Conservation (phyloP, 768 basidiomycete genomes). For the Asterophora lycoperdoides region DNA sequence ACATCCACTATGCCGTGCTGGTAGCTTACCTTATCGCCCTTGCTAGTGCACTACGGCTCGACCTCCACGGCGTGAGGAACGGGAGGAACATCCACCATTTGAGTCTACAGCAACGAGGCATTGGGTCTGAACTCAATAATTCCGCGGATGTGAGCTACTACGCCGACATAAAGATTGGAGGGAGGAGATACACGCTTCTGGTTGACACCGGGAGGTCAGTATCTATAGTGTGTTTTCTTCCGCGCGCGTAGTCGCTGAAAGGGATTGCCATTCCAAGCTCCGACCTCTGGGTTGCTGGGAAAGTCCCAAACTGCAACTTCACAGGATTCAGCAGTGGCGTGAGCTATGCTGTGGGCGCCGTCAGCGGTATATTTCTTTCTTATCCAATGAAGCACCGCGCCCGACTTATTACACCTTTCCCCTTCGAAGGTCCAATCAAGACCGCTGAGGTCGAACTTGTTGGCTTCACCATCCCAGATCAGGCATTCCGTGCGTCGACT, state of each 20-base stretch:
- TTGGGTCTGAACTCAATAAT: conserved; percentile 27
- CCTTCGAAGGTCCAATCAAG: conserved; percentile 39
- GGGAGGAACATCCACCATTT: conserved; percentile 5
- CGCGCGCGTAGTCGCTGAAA: background rate
- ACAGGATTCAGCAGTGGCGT: conserved; percentile 38
- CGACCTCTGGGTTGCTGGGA: conserved; percentile 56
- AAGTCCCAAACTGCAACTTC: conserved; percentile 33
- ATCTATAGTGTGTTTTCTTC: background rate
- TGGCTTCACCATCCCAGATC: conserved; percentile 39
- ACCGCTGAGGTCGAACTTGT: conserved; percentile 40
- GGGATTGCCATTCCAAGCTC: conserved; percentile 37
- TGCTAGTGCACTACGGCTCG: conserved; percentile 16
- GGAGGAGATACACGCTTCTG: conserved; percentile 32
- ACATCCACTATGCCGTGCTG: conserved; percentile 4
- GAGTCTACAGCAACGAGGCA: conserved; percentile 9
- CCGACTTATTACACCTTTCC: background rate
- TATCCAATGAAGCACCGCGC: background rate
- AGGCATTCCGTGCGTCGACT: conserved; percentile 42
- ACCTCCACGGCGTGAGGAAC: conserved; percentile 18
- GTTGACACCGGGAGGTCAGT: conserved; percentile 48
- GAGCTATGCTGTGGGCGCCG: conserved; percentile 51
- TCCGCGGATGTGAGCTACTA: conserved; percentile 37
- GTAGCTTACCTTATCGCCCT: conserved; percentile 4
- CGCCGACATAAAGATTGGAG: conserved; percentile 34
- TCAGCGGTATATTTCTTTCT: conserved; percentile 36